Percentiles rank a stretch among this genome's conserved stretches.
Evolutionary conservation across 257 asterid species (phyloP).

Genomic region (Coffea eugenioides): DNA sequence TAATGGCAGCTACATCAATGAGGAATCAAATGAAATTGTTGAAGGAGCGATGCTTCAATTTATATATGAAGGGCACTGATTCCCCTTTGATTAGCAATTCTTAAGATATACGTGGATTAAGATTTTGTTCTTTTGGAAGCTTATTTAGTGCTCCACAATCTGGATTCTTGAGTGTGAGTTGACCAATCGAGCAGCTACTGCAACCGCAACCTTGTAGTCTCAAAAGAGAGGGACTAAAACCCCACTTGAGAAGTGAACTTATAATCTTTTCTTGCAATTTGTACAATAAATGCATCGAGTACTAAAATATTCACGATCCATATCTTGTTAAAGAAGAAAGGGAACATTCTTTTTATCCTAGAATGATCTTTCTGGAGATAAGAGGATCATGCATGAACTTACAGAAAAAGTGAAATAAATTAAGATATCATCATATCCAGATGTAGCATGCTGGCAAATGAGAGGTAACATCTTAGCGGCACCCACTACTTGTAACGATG

Average conservation of each 20-base stretch:
- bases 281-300: conserved; percentile 1
- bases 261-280: not conserved
- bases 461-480: not conserved
- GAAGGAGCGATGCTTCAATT: not conserved
- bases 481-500: not conserved
- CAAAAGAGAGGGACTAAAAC: not conserved
- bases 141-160: conserved; percentile 10
- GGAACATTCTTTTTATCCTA: not conserved
- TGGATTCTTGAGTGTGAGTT: conserved; percentile 2
- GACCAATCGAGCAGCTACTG: conserved; percentile 1
- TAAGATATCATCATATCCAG: not conserved
- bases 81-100: not conserved
- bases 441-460: conserved; percentile 3
- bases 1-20: not conserved
- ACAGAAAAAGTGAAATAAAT: not conserved
- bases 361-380: not conserved
- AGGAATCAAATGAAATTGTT: conserved; percentile 8
- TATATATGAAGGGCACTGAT: not conserved
- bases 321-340: conserved; percentile 7
- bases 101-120: conserved; percentile 11
- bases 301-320: conserved; percentile 13
- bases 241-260: not conserved
- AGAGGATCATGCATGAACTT: not conserved
- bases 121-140: conserved; percentile 15
- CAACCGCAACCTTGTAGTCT: not conserved